Percentiles rank a stretch among this genome's conserved stretches.
phyloP scores from a whole-genome alignment of 2,329 filamentous ascomycete genomes.

The Coleophoma crateriformis region DNA sequence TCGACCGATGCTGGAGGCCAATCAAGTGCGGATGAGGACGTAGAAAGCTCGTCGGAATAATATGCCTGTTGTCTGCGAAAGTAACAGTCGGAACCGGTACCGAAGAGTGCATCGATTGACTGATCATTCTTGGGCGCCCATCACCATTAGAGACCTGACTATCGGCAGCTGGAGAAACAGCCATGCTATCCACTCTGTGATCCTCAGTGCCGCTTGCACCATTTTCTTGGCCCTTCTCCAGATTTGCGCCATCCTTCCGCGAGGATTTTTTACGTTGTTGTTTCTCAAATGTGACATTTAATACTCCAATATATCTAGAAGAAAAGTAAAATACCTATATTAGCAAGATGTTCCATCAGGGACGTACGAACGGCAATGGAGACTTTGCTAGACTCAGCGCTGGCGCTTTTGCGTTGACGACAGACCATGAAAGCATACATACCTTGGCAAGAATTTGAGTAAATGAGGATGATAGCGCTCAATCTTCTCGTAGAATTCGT shows the following conservation, averaged over 20 bases:
- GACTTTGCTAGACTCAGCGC: slow-evolving; percentile 19
- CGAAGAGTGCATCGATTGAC: slow-evolving; percentile 67
- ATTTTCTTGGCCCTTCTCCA: slow-evolving; percentile 7
- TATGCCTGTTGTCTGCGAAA: slow-evolving; percentile 90
- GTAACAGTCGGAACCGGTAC: slow-evolving; percentile 82
- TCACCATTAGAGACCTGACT: slow-evolving; percentile 19
- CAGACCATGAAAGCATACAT: slow-evolving; percentile 22
- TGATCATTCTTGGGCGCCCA: slow-evolving; percentile 43
- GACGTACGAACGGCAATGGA: slow-evolving; percentile 1
- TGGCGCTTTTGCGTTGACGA: too few relatives aligned
- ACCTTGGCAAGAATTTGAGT: slow-evolving; percentile 85
- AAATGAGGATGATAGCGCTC: slow-evolving; percentile 87
- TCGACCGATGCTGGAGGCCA: slow-evolving; percentile 15
- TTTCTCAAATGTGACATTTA: slow-evolving; percentile 94
- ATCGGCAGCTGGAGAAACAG: slow-evolving; percentile 4
- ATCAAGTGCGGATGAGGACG: slow-evolving; percentile 45
- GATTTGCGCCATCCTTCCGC: slow-evolving; percentile 38
- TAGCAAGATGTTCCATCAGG: slow-evolving; percentile 9
- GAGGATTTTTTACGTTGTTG: slow-evolving; percentile 61
- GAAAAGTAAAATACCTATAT: slow-evolving; percentile 16
- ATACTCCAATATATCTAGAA: slow-evolving; percentile 84
- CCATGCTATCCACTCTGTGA: slow-evolving; percentile 2
- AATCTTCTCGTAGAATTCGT: slow-evolving; percentile 97
- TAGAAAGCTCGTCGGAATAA: slow-evolving; percentile 80
- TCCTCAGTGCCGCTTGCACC: slow-evolving; percentile 20